These are phyloP conservation scores for Trichoderma brevicompactum DNA, from an alignment of 2,329 filamentous ascomycete species.

Conservation along the genomic window DNA sequence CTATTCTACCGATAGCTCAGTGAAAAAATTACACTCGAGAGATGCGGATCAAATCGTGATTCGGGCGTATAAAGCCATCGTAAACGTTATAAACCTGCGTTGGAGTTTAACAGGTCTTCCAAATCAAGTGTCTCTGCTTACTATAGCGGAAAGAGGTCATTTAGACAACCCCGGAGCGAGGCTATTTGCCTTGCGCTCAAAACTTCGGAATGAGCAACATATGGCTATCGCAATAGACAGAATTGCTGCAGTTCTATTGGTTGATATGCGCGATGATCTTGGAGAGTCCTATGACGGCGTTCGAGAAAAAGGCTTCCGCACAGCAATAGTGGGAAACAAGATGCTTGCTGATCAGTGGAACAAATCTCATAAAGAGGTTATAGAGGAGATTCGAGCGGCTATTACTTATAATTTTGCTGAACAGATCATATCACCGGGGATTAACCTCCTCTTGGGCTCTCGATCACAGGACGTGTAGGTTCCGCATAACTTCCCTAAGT, in stretches of 20 bases:
- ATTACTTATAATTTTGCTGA: conserved; percentile 1
- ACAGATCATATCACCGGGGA: neutral
- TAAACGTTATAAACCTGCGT: neutral
- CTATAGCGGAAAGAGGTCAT: neutral
- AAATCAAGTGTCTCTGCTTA: neutral
- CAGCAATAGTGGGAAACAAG: neutral
- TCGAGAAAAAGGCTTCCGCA: neutral
- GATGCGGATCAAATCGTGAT: neutral
- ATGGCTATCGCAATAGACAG: conserved; percentile 5
- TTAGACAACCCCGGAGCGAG: neutral
- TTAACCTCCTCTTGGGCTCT: neutral
- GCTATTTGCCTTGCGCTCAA: neutral
- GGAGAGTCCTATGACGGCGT: neutral
- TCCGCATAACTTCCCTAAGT: no score
- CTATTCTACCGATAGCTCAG: neutral
- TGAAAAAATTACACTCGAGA: neutral
- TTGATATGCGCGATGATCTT: neutral
- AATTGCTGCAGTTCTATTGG: neutral
- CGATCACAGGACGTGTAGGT: conserved; percentile 5
- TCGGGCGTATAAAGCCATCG: neutral
- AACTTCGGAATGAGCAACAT: neutral
- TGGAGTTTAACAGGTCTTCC: conserved; percentile 5
- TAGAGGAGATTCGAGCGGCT: neutral
- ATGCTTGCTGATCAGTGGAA: neutral
- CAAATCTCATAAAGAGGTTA: neutral